Evolutionary conservation across 2,329 filamentous ascomycete species (phyloP), one percentile per base, ranked within the genome.

Genomic region (Rugonectria rugulosa): DNA sequence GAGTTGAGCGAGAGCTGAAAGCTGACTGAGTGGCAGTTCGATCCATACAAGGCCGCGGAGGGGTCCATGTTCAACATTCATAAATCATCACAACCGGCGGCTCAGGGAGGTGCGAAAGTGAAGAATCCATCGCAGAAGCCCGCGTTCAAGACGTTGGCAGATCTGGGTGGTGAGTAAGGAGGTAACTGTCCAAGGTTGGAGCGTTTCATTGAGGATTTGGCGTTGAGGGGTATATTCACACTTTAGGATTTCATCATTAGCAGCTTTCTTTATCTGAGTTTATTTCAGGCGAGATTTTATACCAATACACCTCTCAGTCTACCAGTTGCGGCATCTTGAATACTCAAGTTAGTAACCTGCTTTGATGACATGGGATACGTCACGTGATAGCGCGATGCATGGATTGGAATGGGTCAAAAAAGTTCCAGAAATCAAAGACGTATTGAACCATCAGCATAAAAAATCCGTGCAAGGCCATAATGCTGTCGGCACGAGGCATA

Each of bases 11-110:
- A 47, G 17, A 45, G 19, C 7, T 5, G 19, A 43, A 60, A 48
- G 47, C 67, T 74, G 59, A 73, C 64, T 50, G 15, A 43, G 32
- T 47, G 19, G 23, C 52, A 87, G 80, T 79, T 88, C 50, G 86
- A 88, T 66, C 81, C 83, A 0, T 87, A 86, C 71, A 83, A 81
- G 64, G 77, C 84, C 3, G 86, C 85, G 3, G 81, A 87, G 71
- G 78, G 76, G 40, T 88, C 85, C 17, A 73, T 73, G 14, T 88
- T 85, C 73, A 88, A 88, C 58, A 66, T 81, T 14, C 77, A 81
- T 47, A 80, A 73, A 44, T 54, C 43, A 17, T 43, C 56, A 11
- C 72, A 76, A 10, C 68, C 62, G 32, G 62, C 68, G 4, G 65
- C 68, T 11, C 61, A 64, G 21, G 63, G 57, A 15, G 62, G 61